Evolutionary conservation across 306 rosid genomes (phyloP).

Genomic region (Oemleria cerasiformis): DNA sequence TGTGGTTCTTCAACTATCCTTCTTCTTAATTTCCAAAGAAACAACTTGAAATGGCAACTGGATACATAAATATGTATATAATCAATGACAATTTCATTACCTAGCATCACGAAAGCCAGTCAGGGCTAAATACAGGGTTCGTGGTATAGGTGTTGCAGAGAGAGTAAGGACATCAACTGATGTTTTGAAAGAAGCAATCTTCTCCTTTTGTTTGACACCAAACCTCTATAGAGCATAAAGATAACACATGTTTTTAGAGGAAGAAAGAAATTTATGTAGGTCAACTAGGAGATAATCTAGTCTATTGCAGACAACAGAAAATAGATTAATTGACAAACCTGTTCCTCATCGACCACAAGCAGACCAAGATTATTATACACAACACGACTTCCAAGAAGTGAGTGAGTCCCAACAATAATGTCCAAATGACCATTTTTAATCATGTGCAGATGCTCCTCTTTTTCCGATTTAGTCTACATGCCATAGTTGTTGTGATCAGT

Average conservation of each 20-base stretch:
- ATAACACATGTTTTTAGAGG: conserved; percentile 23
- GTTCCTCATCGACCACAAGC: conserved; percentile 97
- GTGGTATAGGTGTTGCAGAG: conserved; percentile 94
- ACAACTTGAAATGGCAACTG: conserved; percentile 7
- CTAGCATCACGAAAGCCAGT: conserved; percentile 98
- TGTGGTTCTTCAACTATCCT: neutral
- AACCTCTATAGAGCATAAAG: conserved; percentile 59
- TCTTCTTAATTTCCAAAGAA: conserved; percentile 7
- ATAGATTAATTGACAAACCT: conserved; percentile 45
- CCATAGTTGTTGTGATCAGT: conserved; percentile 35
- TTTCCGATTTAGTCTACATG: conserved; percentile 83
- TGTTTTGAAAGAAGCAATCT: conserved; percentile 89
- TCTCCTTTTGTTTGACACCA: conserved; percentile 98
- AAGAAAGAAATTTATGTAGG: conserved; percentile 10
- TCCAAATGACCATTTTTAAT: conserved; percentile 74
- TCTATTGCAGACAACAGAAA: conserved; percentile 23
- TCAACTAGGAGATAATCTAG: conserved; percentile 17
- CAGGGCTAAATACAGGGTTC: conserved; percentile 93
- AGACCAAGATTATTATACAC: conserved; percentile 83
- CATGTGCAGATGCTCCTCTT: conserved; percentile 61
- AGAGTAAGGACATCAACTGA: conserved; percentile 90
- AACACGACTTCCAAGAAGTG: conserved; percentile 94
- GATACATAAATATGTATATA: neutral
- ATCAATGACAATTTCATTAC: conserved; percentile 41
- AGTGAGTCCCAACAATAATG: conserved; percentile 89